These are phyloP conservation scores for Colletotrichum theobromicola DNA, from an alignment of 2,329 filamentous ascomycete species.

Conservation along the genomic window DNA sequence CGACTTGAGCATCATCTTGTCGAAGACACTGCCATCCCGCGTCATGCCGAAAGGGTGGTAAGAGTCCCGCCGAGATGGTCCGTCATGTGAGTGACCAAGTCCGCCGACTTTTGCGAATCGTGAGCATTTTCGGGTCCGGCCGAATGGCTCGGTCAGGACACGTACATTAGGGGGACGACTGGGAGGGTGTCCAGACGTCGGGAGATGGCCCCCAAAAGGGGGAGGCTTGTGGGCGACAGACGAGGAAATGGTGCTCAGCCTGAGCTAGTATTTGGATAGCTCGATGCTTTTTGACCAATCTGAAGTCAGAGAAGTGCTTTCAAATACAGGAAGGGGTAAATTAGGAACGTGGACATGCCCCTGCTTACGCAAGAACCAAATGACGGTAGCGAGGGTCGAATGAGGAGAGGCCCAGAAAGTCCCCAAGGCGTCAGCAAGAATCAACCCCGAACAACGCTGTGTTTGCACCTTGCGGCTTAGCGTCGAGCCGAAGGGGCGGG, in stretches of 20 bases:
- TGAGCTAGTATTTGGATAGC: background rate
- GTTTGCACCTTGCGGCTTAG: conserved; percentile 2
- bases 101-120: background rate
- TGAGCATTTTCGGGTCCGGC: conserved; percentile 6
- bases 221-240: background rate
- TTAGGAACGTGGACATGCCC: background rate
- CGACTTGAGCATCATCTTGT: background rate
- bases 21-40: background rate
- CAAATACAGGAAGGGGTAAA: background rate
- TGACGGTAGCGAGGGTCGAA: background rate
- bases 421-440: conserved; percentile 1
- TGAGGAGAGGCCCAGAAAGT: background rate
- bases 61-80: conserved; percentile 2
- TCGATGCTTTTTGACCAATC: background rate
- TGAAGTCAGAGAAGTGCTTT: background rate
- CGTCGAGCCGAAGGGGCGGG: conserved; percentile 7
- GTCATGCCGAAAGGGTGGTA: background rate
- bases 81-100: conserved; percentile 9
- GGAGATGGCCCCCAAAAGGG: background rate
- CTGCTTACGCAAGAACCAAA: conserved; percentile 1
- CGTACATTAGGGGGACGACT: background rate
- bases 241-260: background rate
- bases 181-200: background rate
- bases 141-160: background rate
- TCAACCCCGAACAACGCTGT: background rate